A percentile compares a stretch with the other conserved stretches of the same genome.
phyloP scores from a whole-genome alignment of 2,329 filamentous ascomycete genomes.

The Calonectria pteridis region DNA sequence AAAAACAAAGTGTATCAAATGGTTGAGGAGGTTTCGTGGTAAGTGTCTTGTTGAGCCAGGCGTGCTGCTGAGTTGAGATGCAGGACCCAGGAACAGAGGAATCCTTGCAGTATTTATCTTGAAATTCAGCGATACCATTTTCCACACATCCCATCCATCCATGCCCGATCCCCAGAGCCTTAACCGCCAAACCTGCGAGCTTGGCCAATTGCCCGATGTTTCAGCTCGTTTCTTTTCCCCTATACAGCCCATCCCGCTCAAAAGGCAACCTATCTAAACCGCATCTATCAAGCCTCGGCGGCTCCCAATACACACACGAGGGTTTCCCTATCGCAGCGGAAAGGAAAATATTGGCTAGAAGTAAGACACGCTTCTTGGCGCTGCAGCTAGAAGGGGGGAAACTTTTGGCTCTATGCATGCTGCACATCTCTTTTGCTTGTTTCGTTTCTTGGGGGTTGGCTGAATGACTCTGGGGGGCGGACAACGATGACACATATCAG shows the following conservation, averaged over 20 bases:
- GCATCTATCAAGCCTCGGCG: background rate
- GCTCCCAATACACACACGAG: background rate
- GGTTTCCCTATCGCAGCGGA: background rate
- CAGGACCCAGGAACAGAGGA: background rate
- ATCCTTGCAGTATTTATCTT: background rate
- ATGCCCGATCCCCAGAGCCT: background rate
- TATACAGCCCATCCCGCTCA: background rate
- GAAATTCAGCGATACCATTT: too few relatives aligned
- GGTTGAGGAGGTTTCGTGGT: background rate
- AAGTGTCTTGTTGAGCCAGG: background rate
- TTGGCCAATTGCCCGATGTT: background rate
- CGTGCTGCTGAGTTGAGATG: background rate
- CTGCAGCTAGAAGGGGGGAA: background rate
- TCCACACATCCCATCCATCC: background rate
- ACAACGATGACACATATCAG: background rate
- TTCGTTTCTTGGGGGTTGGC: background rate
- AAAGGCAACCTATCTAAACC: background rate
- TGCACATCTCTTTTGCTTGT: background rate
- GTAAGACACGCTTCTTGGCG: background rate
- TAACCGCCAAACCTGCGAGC: too few relatives aligned
- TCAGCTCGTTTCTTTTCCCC: background rate
- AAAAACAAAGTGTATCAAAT: background rate
- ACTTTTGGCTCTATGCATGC: background rate
- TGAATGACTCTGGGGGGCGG: background rate
- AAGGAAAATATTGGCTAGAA: background rate